These are phyloP conservation scores for Geosmithia morbida DNA, from an alignment of 2,329 filamentous ascomycete species.

Conservation along the genomic window DNA sequence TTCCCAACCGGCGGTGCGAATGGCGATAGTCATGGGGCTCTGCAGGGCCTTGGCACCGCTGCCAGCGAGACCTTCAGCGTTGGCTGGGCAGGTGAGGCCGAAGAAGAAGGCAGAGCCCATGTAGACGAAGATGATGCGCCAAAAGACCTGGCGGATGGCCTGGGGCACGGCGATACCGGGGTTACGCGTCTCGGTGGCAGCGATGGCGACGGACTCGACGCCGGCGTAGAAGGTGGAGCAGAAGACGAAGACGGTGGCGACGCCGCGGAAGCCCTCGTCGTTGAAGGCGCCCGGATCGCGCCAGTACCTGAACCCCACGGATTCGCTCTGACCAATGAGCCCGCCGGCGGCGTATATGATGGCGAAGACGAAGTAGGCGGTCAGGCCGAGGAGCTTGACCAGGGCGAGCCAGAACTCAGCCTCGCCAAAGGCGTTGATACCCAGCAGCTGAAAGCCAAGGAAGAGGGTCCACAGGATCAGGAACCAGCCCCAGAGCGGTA, in stretches of 20 bases:
- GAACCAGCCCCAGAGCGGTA: conserved; percentile 54
- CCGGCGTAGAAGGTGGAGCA: conserved; percentile 60
- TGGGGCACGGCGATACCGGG: conserved; percentile 39
- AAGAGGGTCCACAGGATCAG: conserved; percentile 64
- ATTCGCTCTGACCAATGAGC: conserved; percentile 38
- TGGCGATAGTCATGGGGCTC: conserved; percentile 60
- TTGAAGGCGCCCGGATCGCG: conserved; percentile 53
- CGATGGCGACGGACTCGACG: conserved; percentile 47
- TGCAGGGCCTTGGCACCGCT: conserved; percentile 48
- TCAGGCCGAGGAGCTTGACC: conserved; percentile 54
- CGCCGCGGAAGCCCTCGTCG: conserved; percentile 49
- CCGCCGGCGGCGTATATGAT: conserved; percentile 59
- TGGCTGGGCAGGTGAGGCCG: conserved; percentile 57
- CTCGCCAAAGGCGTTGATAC: conserved; percentile 63
- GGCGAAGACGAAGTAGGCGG: conserved; percentile 61
- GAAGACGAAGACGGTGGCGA: conserved; percentile 53
- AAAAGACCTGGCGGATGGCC: conserved; percentile 45
- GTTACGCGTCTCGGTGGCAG: conserved; percentile 46
- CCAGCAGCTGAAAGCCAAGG: conserved; percentile 52
- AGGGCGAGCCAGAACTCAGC: conserved; percentile 69
- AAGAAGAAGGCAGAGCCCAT: conserved; percentile 64
- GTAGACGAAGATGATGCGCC: conserved; percentile 47
- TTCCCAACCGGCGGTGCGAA: conserved; percentile 60
- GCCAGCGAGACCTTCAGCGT: conserved; percentile 48
- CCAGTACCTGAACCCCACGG: conserved; percentile 60